Evolutionary conservation across 352 stramenopile genomes (phyloP), one percentile per base, ranked within the genome.

Genomic region (Pythium chondricola): DNA sequence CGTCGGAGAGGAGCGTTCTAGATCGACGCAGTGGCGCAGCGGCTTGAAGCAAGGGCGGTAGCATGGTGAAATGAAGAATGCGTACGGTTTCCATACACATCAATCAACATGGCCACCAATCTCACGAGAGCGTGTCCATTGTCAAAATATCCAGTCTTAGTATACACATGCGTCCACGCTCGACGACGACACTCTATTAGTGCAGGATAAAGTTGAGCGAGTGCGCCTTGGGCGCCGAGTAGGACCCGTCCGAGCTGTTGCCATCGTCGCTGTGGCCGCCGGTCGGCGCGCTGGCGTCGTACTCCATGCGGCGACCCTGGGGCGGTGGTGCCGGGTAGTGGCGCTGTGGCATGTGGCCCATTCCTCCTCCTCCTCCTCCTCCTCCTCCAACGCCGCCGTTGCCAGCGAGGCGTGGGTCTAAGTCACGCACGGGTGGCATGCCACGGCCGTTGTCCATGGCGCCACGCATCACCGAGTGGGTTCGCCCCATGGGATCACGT

Each of bases 131-230:
- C n/a, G n/a, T n/a, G n/a, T n/a, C n/a, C n/a, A n/a, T n/a, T n/a
- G n/a, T n/a, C n/a, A n/a, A n/a, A n/a, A n/a, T n/a, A n/a, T n/a
- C n/a, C n/a, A n/a, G n/a, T n/a, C n/a, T n/a, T n/a, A n/a, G n/a
- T n/a, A n/a, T n/a, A n/a, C n/a, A n/a, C n/a, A n/a, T n/a, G n/a
- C n/a, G n/a, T n/a, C n/a, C n/a, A n/a, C n/a, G n/a, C n/a, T n/a
- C n/a, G n/a, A n/a, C n/a, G n/a, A n/a, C n/a, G n/a, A n/a, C n/a
- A n/a, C 29, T 17, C 24, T 32, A 25, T 53, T 56, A 90, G 65
- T 88, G 76, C 54, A 90, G 58, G 30, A 90, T 90, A 41, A 85
- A 90, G 67, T 90, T 88, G 54, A 90, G 71, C 52, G 79, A 88
- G 58, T 90, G 79, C 37, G 71, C 83, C 63, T 90, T 90, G 36